A percentile compares a stretch with the other conserved stretches of the same genome.
phyloP scores from a whole-genome alignment of 371 early-diverging fungal species.

The Cokeromyces recurvatus region DNA sequence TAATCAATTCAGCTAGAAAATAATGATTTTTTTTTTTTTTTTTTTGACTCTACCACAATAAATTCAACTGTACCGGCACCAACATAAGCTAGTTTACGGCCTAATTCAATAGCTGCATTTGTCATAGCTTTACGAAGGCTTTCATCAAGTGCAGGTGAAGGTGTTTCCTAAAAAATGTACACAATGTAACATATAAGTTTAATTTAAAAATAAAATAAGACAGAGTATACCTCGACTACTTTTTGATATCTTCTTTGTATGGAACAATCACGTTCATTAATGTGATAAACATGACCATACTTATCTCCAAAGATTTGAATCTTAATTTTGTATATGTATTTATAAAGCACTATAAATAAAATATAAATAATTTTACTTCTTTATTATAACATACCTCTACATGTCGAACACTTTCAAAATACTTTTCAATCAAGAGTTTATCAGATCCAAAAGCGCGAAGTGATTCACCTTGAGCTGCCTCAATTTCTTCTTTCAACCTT shows the following conservation, averaged over 20 bases:
- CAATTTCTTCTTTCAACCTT: constrained; percentile 75
- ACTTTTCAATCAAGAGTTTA: constrained; percentile 89
- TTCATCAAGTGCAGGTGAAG: constrained; percentile 51
- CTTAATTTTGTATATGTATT: constrained; percentile 5
- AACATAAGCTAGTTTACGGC: constrained; percentile 54
- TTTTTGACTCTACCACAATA: constrained; percentile 68
- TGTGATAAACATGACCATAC: constrained; percentile 74
- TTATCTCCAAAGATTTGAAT: constrained; percentile 84
- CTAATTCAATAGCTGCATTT: constrained; percentile 52
- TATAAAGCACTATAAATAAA: no score
- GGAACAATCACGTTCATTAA: constrained; percentile 89
- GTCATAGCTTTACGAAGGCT: constrained; percentile 51
- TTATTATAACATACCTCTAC: constrained; percentile 62
- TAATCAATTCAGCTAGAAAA: no score
- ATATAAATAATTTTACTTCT: neutral
- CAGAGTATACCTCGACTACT: constrained; percentile 67
- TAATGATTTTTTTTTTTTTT: no score
- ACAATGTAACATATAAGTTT: no score
- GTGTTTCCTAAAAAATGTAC: constrained; percentile 47
- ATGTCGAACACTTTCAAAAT: constrained; percentile 86
- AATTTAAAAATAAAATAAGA: constrained; percentile 12
- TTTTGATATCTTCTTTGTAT: constrained; percentile 88
- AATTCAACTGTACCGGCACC: constrained; percentile 87
- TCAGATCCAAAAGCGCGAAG: constrained; percentile 87
- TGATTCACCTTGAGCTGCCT: constrained; percentile 83